Evolutionary conservation across 2,329 filamentous ascomycete genomes (phyloP).

Genomic region (Colletotrichum karsti): DNA sequence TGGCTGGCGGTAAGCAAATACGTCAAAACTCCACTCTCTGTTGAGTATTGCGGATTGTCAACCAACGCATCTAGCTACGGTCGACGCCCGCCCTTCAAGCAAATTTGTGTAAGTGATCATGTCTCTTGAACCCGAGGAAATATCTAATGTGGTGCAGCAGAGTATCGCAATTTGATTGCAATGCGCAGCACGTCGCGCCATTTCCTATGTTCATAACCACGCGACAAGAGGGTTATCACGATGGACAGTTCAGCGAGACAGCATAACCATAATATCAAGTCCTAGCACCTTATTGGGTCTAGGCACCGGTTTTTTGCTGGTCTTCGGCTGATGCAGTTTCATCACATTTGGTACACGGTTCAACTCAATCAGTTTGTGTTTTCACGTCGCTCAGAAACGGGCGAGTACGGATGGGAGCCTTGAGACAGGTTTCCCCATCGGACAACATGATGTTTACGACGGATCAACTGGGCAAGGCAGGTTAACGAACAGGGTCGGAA

Average conservation of each 20-base stretch:
- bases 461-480: neutral
- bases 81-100: neutral
- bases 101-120: constrained; percentile 14
- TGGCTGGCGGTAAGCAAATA: neutral
- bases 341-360: neutral
- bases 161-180: neutral
- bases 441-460: neutral
- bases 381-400: neutral
- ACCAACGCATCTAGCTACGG: neutral
- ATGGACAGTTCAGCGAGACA: neutral
- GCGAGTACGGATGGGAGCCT: neutral
- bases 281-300: neutral
- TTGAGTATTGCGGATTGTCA: neutral
- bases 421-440: neutral
- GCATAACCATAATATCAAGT: constrained; percentile 15
- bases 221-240: neutral
- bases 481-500: neutral
- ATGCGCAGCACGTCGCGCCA: constrained; percentile 1
- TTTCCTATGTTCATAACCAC: neutral
- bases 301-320: constrained; percentile 6
- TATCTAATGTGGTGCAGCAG: neutral
- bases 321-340: too few species aligned
- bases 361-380: neutral
- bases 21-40: neutral
- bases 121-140: neutral